Percentiles rank a stretch among this genome's conserved stretches.
Conservation (phyloP, 805 yeast species). For the Millerozyma acaciae region DNA sequence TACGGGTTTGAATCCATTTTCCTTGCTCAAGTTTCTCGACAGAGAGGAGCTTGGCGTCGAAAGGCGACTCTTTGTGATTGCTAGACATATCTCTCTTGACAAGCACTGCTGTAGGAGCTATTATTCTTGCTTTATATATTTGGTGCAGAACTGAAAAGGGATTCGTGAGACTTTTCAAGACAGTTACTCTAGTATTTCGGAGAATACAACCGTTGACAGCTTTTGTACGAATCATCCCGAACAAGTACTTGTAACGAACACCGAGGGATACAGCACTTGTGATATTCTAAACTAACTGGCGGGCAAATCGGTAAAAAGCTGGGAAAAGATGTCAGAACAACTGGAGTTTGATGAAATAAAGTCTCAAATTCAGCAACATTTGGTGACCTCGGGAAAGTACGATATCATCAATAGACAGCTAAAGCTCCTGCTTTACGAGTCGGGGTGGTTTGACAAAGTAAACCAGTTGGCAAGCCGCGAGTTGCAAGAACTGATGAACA, state of each 20-base stretch:
- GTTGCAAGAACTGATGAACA: conserved; percentile 31
- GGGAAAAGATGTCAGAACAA: conserved; percentile 19
- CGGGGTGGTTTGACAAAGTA: conserved; percentile 85
- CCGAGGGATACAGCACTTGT: no score
- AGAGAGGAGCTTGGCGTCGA: conserved; percentile 27
- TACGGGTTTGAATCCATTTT: conserved; percentile 52
- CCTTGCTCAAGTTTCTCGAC: conserved; percentile 34
- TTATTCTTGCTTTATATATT: background rate
- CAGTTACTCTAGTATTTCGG: background rate
- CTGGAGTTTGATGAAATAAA: conserved; percentile 42
- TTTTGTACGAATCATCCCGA: no score
- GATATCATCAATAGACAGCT: conserved; percentile 65
- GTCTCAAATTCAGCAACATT: conserved; percentile 63
- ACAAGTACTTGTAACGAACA: no score
- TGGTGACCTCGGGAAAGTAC: conserved; percentile 76
- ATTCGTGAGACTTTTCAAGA: conserved; percentile 1
- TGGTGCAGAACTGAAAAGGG: background rate
- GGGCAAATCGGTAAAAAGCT: no score
- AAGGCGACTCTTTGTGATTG: conserved; percentile 28
- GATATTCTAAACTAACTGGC: no score
- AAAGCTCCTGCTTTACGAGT: conserved; percentile 60
- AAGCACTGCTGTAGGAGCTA: background rate
- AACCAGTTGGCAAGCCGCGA: conserved; percentile 50
- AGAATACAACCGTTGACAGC: no score
- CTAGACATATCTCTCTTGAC: conserved; percentile 8